Base-by-base conservation (phyloP, 2,329 filamentous ascomycete species). In the Cryoendolithus antarcticus region DNA sequence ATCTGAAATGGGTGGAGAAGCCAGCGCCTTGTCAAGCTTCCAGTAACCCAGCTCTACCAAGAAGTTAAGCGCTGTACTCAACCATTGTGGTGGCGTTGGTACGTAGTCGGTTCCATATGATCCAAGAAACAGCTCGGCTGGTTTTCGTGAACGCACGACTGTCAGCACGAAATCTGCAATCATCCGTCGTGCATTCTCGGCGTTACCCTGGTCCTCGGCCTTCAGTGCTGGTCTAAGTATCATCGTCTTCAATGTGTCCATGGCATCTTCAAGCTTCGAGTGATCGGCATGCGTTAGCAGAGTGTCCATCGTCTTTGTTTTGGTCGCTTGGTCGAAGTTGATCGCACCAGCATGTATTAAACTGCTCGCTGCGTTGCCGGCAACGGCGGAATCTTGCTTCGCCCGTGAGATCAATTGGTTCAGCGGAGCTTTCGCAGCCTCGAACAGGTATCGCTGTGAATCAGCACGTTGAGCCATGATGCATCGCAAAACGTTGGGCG, bases 311-410 rank as follows among this genome's bases (percentile, higher is more conserved):
- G 85, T 89, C 62, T 89, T 93, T 2, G 80, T 82, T 57, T 82
- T 91, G 1, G 88, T 93, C 41, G 82, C 70, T 46, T 83, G 79
- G 55, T 96, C 91, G 53, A 96, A 91, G 54, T 82, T 84, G 48
- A 85, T 77, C 2, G 72, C 72, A 2, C 84, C 83, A 37, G 76
- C 74, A 30, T 75, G 74, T 32, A 91, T 70, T n/a, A 95, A 64
- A 27, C 24, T 27, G 15, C 75, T 74, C 31, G 70, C 67, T 9
- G 91, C 62, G 5, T 89, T 65, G 1, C 71, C 64, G 3, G 71
- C 59, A 1, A 84, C 69, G 13, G 78, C 67, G 4, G 65, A 63
- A 4, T 80, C 66, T 4, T 70, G 64, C 43, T 80, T 72, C 2
- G 79, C 78, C 10, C 76, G 72, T 19, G 66, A 63, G 48, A 85